Evolutionary conservation across 1,284 basidiomycete genomes (phyloP).

Genomic region (Cutaneotrichosporon sp.): DNA sequence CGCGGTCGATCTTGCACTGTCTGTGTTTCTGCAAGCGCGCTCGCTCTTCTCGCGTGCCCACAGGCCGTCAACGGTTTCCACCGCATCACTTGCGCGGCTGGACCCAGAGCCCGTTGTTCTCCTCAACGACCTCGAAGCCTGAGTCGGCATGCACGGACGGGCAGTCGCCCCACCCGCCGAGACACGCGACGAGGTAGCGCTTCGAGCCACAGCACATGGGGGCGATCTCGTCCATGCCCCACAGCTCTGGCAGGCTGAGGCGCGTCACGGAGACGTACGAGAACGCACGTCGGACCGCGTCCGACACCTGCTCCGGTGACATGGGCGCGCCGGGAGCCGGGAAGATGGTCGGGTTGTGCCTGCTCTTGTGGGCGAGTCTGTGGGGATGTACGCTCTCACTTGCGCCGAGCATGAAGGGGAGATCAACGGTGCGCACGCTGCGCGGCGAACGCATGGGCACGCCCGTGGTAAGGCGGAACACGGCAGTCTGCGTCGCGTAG

Average conservation of each 20-base stretch:
- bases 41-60: no score
- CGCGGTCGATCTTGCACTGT: no score
- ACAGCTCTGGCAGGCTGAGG: slow-evolving; percentile 60
- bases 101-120: slow-evolving; percentile 4
- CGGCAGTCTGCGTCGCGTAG: slow-evolving; percentile 68
- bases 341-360: slow-evolving; percentile 47
- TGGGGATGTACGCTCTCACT: slow-evolving; percentile 30
- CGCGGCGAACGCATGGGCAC: slow-evolving; percentile 46
- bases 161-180: slow-evolving; percentile 48
- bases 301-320: slow-evolving; percentile 54
- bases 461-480: slow-evolving; percentile 54
- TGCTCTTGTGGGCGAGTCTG: slow-evolving; percentile 54
- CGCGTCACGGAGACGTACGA: slow-evolving; percentile 52
- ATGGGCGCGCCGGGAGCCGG: slow-evolving; percentile 39
- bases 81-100: neutral
- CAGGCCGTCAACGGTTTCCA: no score
- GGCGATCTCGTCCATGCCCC: slow-evolving; percentile 60
- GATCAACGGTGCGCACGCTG: slow-evolving; percentile 41
- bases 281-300: slow-evolving; percentile 56
- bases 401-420: slow-evolving; percentile 46
- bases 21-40: no score
- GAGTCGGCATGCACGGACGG: neutral
- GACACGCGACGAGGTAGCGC: slow-evolving; percentile 35
- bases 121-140: slow-evolving; percentile 3
- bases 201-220: slow-evolving; percentile 60